Evolutionary conservation across 768 basidiomycete species (phyloP), one percentile per base, ranked within the genome.

Genomic region (Tricholoma furcatifolium): DNA sequence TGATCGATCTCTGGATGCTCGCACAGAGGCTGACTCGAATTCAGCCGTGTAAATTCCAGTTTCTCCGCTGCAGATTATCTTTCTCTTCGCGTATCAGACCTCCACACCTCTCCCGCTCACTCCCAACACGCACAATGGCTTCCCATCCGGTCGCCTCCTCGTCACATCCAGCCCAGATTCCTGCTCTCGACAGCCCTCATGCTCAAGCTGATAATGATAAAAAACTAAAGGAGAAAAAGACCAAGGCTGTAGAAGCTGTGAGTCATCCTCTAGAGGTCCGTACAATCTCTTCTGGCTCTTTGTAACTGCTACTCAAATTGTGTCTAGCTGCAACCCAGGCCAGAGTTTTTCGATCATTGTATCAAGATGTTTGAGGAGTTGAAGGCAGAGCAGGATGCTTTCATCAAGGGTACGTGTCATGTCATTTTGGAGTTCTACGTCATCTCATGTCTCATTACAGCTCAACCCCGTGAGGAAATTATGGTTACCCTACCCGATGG

Each of bases 311-410:
- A 52, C 58, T 59, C 56, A 57, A 27, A 36, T 53, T 47, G 51
- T 63, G 39, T 51, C 23, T 59, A 94, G 92, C 73, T 94, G 50
- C 78, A 85, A 73, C 95, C 95, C 15, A 79, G 75, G 5, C 93
- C 96, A 12, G 85, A 78, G 50, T 98, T 87, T 77, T 87, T 98
- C 71, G 88, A 88, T 60, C 87, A 89, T 68, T 86, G 96, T 43
- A 82, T 98, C 71, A 84, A 85, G 65, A 84, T 98, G 63, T 98
- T 94, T 62, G 88, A 96, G 35, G 74, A 88, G 64, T 75, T 95
- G 56, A 93, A 93, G 69, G 82, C 77, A 14, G 88, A 96, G 68
- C 81, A 94, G 61, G 88, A 91, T 63, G 84, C 83, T 45, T 88
- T 83, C 65, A 78, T 93, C 6, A 85, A 88, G 67, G 78, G 95